A percentile compares a stretch with the other conserved stretches of the same genome.
phyloP scores from a whole-genome alignment of 2,329 filamentous ascomycete species.

The Nothopassalora personata region DNA sequence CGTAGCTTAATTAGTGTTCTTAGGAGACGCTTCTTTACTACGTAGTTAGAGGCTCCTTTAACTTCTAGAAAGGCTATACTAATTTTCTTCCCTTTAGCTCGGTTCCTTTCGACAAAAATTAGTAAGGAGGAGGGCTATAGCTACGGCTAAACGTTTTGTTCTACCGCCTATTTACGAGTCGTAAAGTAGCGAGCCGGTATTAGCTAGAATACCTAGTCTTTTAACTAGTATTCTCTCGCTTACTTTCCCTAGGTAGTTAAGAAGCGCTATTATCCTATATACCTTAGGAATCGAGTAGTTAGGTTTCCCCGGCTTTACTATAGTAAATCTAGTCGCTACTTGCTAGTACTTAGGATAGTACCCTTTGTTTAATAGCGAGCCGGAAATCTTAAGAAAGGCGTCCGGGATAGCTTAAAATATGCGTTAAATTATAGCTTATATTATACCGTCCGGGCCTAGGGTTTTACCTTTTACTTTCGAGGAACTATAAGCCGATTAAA shows the following conservation, averaged over 20 bases:
- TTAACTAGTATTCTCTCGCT: neutral
- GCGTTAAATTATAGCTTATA: no score
- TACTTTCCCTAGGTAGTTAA: neutral
- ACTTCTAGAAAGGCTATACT: neutral
- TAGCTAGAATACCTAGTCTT: neutral
- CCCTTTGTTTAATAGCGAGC: no score
- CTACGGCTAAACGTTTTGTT: neutral
- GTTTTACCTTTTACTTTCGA: no score
- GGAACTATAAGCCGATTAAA: no score
- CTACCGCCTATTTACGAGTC: neutral
- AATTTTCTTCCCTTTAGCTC: neutral
- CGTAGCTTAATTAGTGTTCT: neutral
- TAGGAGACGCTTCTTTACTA: neutral
- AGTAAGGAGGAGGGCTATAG: neutral
- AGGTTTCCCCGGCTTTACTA: no score
- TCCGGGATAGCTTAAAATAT: no score
- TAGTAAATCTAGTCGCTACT: no score
- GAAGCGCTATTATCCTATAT: no score
- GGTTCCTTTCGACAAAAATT: neutral
- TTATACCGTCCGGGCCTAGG: no score
- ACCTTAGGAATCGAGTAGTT: no score
- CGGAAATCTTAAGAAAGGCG: no score
- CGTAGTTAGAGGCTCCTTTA: neutral
- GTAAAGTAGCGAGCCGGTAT: neutral
- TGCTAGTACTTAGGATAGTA: no score